Base-by-base conservation (phyloP, 371 early-diverging fungal species). In the Mucor ambiguus region DNA sequence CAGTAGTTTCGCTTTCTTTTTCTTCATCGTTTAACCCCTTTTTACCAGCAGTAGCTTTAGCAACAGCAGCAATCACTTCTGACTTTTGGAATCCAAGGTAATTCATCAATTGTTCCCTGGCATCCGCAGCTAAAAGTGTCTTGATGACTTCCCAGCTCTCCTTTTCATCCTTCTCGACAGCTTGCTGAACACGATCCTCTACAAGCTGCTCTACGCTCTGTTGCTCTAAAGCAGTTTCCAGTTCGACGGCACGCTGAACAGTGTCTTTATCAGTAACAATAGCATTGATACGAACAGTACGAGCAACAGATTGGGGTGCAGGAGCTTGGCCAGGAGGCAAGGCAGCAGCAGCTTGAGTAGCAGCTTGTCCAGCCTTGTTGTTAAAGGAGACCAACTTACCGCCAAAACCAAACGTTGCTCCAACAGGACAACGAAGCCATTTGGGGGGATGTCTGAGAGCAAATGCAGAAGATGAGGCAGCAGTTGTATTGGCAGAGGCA, bases 401-500 rank as follows among this genome's bases (percentile, higher is more conserved):
- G 64, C 97, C 95, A 69, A 96, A 97, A 8, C 93, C 93, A 83
- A 94, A 98, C 0, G 90, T 81, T 5, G 91, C 95, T 9, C 97
- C 96, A 0, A 89, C 90, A 20, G 97, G 97, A 9, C 96, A 85
- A 28, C 94, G 89, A 24, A 95, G 87, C 99, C 99, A 98, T 80
- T 64, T 64, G 9, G 64, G 95, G 93, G 52, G 99, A 96, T 49
- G 96, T 93, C 32, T 55, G 8, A 55, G 37, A 12, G 49, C 18
- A 20, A 41, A 56, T 5, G 44, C 49, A 30, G 33, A 24, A n/a
- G 58, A 33, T 8, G 57, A 56, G 11, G 57, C 1, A 7, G 35
- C 3, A 1, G 1, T 33, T 14, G 38, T 37, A 10, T 37, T 28
- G 14, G 41, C 30, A 46, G 60, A 44, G 32, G 74, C 58, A 30